Evolutionary conservation across 306 rosid species (phyloP).

Genomic region (Inga leiocalycina): DNA sequence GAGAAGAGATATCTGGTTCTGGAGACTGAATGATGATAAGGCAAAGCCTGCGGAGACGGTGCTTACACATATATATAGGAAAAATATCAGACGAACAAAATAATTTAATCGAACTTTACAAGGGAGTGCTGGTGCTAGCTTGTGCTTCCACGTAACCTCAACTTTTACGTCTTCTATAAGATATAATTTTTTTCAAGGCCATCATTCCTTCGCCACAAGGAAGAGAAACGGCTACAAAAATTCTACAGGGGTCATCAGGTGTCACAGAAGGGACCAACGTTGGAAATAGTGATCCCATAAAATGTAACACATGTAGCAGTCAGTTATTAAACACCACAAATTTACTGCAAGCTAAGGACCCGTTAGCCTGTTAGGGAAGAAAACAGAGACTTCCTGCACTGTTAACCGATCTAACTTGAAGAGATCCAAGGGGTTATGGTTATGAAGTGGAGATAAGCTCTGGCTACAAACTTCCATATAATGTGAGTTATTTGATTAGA

Average conservation of each 20-base stretch:
- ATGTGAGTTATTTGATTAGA: neutral
- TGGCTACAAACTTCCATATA: neutral
- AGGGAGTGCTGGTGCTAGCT: neutral
- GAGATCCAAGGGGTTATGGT: neutral
- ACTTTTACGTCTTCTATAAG: neutral
- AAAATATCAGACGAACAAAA: neutral
- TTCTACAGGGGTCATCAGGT: neutral
- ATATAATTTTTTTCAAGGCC: neutral
- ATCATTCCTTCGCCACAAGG: neutral
- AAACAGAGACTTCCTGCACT: neutral
- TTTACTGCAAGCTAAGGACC: neutral
- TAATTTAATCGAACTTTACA: neutral
- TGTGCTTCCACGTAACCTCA: slow-evolving; percentile 22
- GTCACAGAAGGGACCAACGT: neutral
- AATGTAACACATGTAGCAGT: neutral
- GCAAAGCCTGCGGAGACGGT: neutral
- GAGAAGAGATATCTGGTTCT: neutral
- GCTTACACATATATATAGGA: slow-evolving; percentile 25
- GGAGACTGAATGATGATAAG: neutral
- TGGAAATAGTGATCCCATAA: neutral
- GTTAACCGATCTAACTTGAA: neutral
- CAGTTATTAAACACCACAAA: neutral
- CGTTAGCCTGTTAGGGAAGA: neutral
- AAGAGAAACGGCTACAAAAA: neutral
- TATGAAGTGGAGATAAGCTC: neutral